Evolutionary conservation across 179 eudicot species (phyloP).

Genomic region (Sideroxylon spinosum): DNA sequence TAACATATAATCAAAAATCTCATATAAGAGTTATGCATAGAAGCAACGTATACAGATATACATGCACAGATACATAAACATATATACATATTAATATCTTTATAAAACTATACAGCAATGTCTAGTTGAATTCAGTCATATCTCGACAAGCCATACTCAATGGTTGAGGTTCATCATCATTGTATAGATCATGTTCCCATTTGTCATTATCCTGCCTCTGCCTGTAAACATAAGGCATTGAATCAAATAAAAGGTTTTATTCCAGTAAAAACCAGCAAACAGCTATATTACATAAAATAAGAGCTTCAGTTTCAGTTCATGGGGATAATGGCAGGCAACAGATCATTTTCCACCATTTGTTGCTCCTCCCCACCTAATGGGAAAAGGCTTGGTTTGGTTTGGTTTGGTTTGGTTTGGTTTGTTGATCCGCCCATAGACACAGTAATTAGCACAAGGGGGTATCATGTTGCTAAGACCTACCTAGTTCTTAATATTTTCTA

Average conservation of each 20-base stretch:
- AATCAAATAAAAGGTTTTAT: conserved; percentile 8
- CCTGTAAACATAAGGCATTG: conserved; percentile 40
- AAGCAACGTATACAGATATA: conserved; percentile 16
- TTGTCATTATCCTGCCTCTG: conserved; percentile 84
- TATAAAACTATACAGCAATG: conserved; percentile 15
- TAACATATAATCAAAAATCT: conserved; percentile 19
- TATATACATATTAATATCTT: conserved; percentile 12
- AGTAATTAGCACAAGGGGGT: too few relatives aligned
- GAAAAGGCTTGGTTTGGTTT: too few relatives aligned
- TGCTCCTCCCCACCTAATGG: too few relatives aligned
- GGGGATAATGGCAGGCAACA: too few relatives aligned
- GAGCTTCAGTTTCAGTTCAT: too few relatives aligned
- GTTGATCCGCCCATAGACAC: too few relatives aligned
- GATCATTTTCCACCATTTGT: too few relatives aligned
- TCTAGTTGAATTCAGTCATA: conserved; percentile 18
- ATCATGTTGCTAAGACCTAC: too few relatives aligned
- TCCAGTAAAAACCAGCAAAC: background rate
- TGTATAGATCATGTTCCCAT: conserved; percentile 86
- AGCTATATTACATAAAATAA: background rate
- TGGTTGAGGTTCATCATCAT: conserved; percentile 40
- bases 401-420: too few relatives aligned
- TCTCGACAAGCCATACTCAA: conserved; percentile 47
- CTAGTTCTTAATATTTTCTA: too few relatives aligned
- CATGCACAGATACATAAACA: background rate
- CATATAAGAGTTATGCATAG: conserved; percentile 6